phyloP scores from a whole-genome alignment of 495 filamentous ascomycete genomes.

The Aspergillus sclerotioniger region DNA sequence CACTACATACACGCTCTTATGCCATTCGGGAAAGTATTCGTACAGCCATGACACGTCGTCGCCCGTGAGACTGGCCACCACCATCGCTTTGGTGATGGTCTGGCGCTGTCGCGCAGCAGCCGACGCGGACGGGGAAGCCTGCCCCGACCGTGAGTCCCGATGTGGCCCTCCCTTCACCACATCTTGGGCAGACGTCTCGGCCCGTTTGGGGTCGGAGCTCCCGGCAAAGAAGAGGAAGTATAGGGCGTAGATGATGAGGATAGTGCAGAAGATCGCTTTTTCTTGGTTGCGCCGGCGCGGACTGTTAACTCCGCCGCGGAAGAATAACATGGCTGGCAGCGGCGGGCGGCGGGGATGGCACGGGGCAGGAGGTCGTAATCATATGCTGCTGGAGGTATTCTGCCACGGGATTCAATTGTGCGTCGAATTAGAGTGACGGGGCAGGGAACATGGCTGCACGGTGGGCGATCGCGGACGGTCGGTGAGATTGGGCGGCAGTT shows the following conservation, averaged over 20 bases:
- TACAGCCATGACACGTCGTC: conserved; percentile 59
- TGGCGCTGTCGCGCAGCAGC: conserved; percentile 13
- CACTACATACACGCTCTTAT: conserved; percentile 52
- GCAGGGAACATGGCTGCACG: conserved; percentile 4
- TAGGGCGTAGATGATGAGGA: conserved; percentile 37
- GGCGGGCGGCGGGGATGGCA: neutral
- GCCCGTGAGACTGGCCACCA: conserved; percentile 52
- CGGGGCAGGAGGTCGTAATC: neutral
- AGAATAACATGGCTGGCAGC: conserved; percentile 36
- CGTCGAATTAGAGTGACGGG: neutral
- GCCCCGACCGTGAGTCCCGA: conserved; percentile 26
- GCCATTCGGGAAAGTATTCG: conserved; percentile 47
- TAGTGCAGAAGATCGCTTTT: conserved; percentile 42
- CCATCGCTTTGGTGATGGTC: conserved; percentile 43
- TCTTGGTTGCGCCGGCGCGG: conserved; percentile 44
- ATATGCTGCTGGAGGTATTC: neutral
- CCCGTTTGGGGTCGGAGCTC: conserved; percentile 19
- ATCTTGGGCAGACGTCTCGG: conserved; percentile 25
- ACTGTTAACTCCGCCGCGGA: conserved; percentile 35
- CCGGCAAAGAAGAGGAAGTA: conserved; percentile 43
- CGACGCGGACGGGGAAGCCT: conserved; percentile 21
- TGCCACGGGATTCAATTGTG: neutral
- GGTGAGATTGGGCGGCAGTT: neutral
- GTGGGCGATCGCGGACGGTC: conserved; percentile 1
- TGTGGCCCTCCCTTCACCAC: conserved; percentile 16